phyloP scores from a whole-genome alignment of 345 rosid genomes.

The Eutrema heterophyllum region DNA sequence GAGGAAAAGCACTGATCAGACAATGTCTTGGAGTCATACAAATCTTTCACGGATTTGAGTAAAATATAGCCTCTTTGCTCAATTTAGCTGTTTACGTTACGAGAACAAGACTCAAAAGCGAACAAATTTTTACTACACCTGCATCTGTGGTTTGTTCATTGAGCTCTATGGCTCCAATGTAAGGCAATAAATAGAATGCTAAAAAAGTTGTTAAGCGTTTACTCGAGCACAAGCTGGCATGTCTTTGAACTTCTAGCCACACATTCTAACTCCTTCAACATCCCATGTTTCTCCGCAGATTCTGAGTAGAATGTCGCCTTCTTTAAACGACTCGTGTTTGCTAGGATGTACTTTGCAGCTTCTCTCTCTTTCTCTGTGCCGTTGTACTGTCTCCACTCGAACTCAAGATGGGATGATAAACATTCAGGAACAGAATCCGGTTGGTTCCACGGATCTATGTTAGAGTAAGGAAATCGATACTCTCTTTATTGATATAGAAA shows the following conservation, averaged over 20 bases:
- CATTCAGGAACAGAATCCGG: neutral
- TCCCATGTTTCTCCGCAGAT: neutral
- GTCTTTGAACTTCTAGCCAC: slow-evolving; percentile 7
- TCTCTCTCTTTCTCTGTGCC: neutral
- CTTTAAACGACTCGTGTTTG: neutral
- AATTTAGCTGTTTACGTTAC: too few relatives aligned
- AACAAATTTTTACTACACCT: too few relatives aligned
- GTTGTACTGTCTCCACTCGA: slow-evolving; percentile 11
- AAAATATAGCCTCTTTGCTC: too few relatives aligned
- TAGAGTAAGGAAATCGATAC: too few relatives aligned
- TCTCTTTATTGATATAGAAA: too few relatives aligned
- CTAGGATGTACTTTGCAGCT: slow-evolving; percentile 1
- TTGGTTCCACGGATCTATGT: neutral
- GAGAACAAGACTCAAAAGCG: too few relatives aligned
- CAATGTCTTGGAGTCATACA: too few relatives aligned
- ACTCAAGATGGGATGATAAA: slow-evolving; percentile 12
- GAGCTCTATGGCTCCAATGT: too few relatives aligned
- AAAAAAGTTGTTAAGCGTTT: neutral
- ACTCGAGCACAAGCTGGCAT: neutral
- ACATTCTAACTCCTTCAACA: slow-evolving; percentile 8
- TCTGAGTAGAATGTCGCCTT: slow-evolving; percentile 10
- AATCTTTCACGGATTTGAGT: too few relatives aligned
- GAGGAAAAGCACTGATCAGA: too few relatives aligned
- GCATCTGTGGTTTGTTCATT: too few relatives aligned
- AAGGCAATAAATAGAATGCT: too few relatives aligned